Base-by-base conservation (phyloP, 2,329 filamentous ascomycete genomes). In the Fusarium nisikadoi region DNA sequence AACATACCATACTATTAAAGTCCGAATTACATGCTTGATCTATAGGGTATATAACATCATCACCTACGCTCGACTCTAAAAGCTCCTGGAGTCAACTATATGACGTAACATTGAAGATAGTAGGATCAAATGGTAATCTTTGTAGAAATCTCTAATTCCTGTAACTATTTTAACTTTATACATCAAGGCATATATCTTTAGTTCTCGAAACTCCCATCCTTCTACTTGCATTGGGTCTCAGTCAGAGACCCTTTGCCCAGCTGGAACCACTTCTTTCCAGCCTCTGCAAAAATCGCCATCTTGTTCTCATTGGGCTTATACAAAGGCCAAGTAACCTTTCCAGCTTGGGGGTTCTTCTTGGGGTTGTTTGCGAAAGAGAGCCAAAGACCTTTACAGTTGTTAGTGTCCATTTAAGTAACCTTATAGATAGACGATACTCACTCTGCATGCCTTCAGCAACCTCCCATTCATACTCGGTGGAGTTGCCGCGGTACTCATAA, bases 401-500 rank as follows among this genome's bases (percentile, higher is more conserved):
- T 31, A 66, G 38, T 14, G 6, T 3, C 1, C 2, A 3, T 6
- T n/a, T n/a, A n/a, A n/a, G n/a, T n/a, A n/a, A n/a, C n/a, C n/a
- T n/a, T n/a, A n/a, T n/a, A n/a, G n/a, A n/a, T n/a, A n/a, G n/a
- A n/a, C n/a, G n/a, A n/a, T n/a, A n/a, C n/a, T n/a, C n/a, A n/a
- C n/a, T n/a, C n/a, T 66, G 62, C 63, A 66, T 66, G 2, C 63
- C 63, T 8, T 38, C 27, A 0, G 62, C 63, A 10, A 66, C 63
- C 6, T 66, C 45, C 63, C 63, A 66, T 20, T 66, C 63, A 5
- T 66, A 66, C 29, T 66, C 53, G 0, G 62, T 66, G 5, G 63
- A 66, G 12, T 66, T 66, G 1, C 52, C 63, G 5, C 62, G 63
- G 6, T 66, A 66, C 8, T 66, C 62, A 5, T 66, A 66, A 14